A percentile compares a stretch with the other conserved stretches of the same genome.
Evolutionary conservation across 1,139 yeast genomes (phyloP).

Genomic region (Nakaseomyces glabratus): DNA sequence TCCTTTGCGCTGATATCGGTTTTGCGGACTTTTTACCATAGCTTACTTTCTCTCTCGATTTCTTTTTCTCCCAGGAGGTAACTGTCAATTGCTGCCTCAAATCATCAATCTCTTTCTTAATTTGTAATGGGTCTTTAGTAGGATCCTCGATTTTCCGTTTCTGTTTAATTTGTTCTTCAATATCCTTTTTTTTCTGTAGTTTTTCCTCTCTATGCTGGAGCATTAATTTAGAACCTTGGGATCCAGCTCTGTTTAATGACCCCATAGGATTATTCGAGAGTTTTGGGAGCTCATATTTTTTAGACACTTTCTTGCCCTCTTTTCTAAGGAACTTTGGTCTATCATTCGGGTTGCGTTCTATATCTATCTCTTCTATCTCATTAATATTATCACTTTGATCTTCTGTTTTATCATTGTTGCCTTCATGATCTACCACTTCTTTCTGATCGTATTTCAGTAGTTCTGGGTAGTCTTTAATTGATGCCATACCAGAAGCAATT

Average conservation of each 20-base stretch:
- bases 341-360: conserved; percentile 53
- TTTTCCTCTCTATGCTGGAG: conserved; percentile 56
- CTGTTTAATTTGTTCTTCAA: conserved; percentile 29
- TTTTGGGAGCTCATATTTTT: conserved; percentile 44
- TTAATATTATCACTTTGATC: conserved; percentile 21
- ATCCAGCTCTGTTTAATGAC: conserved; percentile 65
- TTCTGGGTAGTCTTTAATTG: conserved; percentile 66
- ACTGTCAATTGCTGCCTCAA: conserved; percentile 30
- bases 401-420: conserved; percentile 21
- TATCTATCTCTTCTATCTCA: conserved; percentile 53
- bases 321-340: conserved; percentile 70
- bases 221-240: conserved; percentile 64
- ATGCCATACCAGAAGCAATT: conserved; percentile 68
- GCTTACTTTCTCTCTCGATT: conserved; percentile 33
- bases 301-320: conserved; percentile 32
- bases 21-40: conserved; percentile 47
- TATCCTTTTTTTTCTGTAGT: conserved; percentile 41
- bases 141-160: conserved; percentile 39
- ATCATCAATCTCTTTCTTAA: conserved; percentile 15
- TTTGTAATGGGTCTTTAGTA: conserved; percentile 15
- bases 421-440: conserved; percentile 20
- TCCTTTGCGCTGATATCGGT: conserved; percentile 55
- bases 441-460: conserved; percentile 43
- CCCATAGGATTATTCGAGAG: conserved; percentile 71
- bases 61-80: conserved; percentile 45